These are phyloP conservation scores for Amesomyces nigricolor DNA, from an alignment of 2,329 filamentous ascomycete genomes.

Conservation along the genomic window DNA sequence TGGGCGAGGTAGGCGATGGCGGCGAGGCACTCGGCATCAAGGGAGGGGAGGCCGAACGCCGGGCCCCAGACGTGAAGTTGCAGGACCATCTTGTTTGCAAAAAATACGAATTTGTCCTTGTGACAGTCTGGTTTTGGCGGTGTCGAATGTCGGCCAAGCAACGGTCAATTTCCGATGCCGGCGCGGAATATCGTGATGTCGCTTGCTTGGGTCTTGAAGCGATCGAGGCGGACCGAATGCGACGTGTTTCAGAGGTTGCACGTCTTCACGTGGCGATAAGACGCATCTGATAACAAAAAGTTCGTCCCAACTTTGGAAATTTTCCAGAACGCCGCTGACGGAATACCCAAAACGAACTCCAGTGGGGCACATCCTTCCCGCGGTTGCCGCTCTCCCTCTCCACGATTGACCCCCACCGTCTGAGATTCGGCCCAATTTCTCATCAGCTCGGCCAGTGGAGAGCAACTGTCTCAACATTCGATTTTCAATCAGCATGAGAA, in stretches of 20 bases:
- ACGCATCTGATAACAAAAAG: not conserved
- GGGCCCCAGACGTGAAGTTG: conserved; percentile 88
- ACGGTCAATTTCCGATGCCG: not conserved
- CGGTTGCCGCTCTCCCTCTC: conserved; percentile 1
- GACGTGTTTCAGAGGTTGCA: conserved; percentile 4
- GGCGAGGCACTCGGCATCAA: conserved; percentile 86
- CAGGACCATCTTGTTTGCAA: conserved; percentile 8
- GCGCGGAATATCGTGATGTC: not conserved
- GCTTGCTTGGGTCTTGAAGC: not conserved
- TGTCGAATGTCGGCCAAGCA: too few relatives aligned
- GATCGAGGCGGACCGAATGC: not conserved
- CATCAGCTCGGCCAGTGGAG: not conserved
- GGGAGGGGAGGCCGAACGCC: conserved; percentile 80
- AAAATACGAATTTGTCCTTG: too few relatives aligned
- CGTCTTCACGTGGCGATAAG: conserved; percentile 24
- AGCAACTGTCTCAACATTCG: not conserved
- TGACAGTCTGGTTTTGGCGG: too few relatives aligned
- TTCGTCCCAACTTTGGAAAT: not conserved
- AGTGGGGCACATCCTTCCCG: not conserved
- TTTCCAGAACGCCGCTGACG: conserved; percentile 15
- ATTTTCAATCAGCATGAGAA: not conserved
- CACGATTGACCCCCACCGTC: not conserved
- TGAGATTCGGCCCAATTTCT: not conserved
- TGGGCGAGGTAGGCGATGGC: conserved; percentile 69
- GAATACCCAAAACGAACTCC: conserved; percentile 4